phyloP scores from a whole-genome alignment of 176 grass and related monocot species.

The Eremochloa ophiuroides region DNA sequence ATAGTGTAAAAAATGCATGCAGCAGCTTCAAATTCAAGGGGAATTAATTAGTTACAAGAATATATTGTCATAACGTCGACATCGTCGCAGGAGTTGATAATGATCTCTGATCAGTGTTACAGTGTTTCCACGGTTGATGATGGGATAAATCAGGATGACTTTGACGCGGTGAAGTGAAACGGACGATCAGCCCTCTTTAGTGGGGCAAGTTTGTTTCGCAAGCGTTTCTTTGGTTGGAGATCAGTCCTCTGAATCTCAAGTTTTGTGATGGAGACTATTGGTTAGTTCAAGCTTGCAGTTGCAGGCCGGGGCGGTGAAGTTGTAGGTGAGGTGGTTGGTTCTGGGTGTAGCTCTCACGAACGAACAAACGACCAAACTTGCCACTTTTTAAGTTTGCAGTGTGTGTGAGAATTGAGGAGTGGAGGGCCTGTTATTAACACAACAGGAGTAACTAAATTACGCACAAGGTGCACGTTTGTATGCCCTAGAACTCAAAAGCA shows the following conservation, averaged over 20 bases:
- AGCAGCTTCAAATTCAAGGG: no score
- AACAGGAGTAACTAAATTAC: not conserved
- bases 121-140: not conserved
- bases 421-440: not conserved
- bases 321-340: slow-evolving; percentile 46
- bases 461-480: not conserved
- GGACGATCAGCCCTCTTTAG: not conserved
- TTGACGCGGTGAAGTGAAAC: slow-evolving; percentile 24
- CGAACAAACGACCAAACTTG: slow-evolving; percentile 39
- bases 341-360: not conserved
- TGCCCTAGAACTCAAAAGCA: not conserved
- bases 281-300: not conserved
- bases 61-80: no score
- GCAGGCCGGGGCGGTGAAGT: not conserved
- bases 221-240: slow-evolving; percentile 26
- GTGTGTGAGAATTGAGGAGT: not conserved
- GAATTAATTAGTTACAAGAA: no score
- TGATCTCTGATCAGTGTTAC: not conserved
- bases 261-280: slow-evolving; percentile 18
- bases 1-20: no score
- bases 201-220: slow-evolving; percentile 23
- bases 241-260: not conserved
- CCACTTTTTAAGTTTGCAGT: not conserved
- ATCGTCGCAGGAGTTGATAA: not conserved
- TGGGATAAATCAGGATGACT: not conserved